Percentiles rank a stretch among this genome's conserved stretches.
Evolutionary conservation across 1,139 yeast genomes (phyloP).

Genomic region (Pichia sp.): DNA sequence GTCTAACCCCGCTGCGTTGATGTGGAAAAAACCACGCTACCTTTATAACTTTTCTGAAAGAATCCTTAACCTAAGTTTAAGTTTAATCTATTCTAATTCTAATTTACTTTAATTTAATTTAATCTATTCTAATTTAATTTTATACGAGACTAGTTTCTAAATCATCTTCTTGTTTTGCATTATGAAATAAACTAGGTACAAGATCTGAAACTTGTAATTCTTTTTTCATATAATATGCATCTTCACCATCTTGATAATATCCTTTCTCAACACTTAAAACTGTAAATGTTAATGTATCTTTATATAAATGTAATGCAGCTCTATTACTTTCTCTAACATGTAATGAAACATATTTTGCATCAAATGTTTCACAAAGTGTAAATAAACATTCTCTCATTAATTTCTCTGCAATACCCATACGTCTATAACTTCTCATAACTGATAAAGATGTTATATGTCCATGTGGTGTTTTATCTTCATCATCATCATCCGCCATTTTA

Average conservation of each 20-base stretch:
- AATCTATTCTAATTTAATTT: no score
- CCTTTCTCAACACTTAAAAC: conserved; percentile 76
- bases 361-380: conserved; percentile 76
- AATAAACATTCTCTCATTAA: conserved; percentile 82
- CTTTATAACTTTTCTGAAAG: conserved; percentile 34
- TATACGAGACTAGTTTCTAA: conserved; percentile 1
- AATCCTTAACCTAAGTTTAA: not conserved
- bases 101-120: no score
- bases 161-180: conserved; percentile 32
- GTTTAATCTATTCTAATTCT: no score
- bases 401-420: conserved; percentile 93
- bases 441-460: conserved; percentile 94
- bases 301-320: conserved; percentile 89
- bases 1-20: conserved; percentile 44
- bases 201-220: conserved; percentile 52
- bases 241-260: conserved; percentile 96
- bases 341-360: conserved; percentile 77
- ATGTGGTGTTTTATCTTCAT: conserved; percentile 64
- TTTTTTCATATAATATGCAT: conserved; percentile 94
- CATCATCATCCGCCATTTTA: conserved; percentile 83
- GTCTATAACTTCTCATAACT: conserved; percentile 91
- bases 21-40: conserved; percentile 94
- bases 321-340: conserved; percentile 92
- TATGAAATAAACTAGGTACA: conserved; percentile 50
- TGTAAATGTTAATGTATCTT: conserved; percentile 78